phyloP scores from a whole-genome alignment of 352 stramenopile species.

The Sclerospora graminicola region DNA sequence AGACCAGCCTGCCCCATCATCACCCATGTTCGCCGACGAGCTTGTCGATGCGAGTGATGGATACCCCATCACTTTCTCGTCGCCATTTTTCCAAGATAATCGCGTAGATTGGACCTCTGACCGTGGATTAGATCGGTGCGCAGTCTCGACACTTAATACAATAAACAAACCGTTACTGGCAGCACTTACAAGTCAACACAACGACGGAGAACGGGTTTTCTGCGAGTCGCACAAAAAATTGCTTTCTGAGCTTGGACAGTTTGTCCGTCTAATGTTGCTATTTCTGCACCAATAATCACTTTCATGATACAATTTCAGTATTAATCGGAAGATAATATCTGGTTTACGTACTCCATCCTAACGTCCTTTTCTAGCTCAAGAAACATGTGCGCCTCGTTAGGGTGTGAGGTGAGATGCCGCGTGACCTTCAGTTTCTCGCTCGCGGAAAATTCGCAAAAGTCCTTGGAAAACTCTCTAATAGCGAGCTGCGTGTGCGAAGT shows the following conservation, averaged over 20 bases:
- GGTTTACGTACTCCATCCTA: too few relatives aligned
- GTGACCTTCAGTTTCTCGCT: too few relatives aligned
- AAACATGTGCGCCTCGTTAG: too few relatives aligned
- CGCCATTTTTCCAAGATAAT: conserved; percentile 6
- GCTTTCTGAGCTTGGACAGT: conserved; percentile 39
- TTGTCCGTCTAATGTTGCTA: conserved; percentile 58
- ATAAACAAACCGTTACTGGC: conserved; percentile 25
- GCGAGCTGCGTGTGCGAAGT: too few relatives aligned
- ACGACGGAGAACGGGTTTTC: conserved; percentile 35
- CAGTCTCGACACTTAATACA: conserved; percentile 18
- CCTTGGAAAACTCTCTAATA: too few relatives aligned
- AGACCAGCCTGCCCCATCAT: conserved; percentile 20
- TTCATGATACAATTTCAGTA: too few relatives aligned
- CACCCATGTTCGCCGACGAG: conserved; percentile 18
- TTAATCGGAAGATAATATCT: too few relatives aligned
- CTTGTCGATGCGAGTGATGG: conserved; percentile 5
- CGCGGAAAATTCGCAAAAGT: too few relatives aligned
- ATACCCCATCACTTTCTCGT: conserved; percentile 9
- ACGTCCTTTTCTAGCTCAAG: too few relatives aligned
- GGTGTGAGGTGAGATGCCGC: too few relatives aligned
- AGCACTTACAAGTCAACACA: conserved; percentile 29
- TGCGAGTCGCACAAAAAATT: conserved; percentile 33
- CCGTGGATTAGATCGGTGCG: conserved; percentile 15
- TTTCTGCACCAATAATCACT: too few relatives aligned
- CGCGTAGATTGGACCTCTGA: conserved; percentile 3